Evolutionary conservation across 441 rosid genomes (phyloP).

Genomic region (Euphorbia celastroides): DNA sequence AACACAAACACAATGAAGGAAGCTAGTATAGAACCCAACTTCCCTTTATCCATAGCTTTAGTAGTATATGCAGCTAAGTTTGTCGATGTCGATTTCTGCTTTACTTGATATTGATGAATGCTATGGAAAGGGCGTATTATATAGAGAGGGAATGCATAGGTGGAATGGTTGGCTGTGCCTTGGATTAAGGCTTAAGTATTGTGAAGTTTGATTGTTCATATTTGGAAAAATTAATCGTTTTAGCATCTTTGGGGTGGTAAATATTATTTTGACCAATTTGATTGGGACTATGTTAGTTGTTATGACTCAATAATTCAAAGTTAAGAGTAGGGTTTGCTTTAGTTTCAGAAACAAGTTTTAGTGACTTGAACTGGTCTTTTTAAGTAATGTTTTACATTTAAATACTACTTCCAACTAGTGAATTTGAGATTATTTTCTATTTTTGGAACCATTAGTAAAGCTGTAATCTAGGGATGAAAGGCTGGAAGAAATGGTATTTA

Average conservation of each 20-base stretch:
- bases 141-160: background rate
- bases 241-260: slow-evolving; percentile 13
- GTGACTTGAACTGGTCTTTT: background rate
- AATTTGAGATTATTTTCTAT: background rate
- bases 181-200: slow-evolving; percentile 24
- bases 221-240: too few relatives aligned
- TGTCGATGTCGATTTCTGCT: background rate
- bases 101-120: background rate
- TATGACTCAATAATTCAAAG: background rate
- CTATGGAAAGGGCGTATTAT: background rate
- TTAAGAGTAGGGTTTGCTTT: slow-evolving; percentile 12
- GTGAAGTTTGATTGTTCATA: slow-evolving; percentile 21
- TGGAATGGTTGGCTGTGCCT: slow-evolving; percentile 17
- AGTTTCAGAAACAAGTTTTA: slow-evolving; percentile 13
- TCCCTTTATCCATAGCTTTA: slow-evolving; percentile 19
- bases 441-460: background rate
- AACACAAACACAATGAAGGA: slow-evolving; percentile 19
- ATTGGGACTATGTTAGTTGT: background rate
- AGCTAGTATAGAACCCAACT: slow-evolving; percentile 14
- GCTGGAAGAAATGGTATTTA: too few relatives aligned
- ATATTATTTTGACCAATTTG: slow-evolving; percentile 4
- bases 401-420: background rate
- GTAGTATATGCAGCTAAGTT: background rate
- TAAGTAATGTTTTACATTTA: background rate
- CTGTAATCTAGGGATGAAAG: too few relatives aligned